These are phyloP conservation scores for Evernia prunastri DNA, from an alignment of 495 filamentous ascomycete genomes.

Conservation along the genomic window DNA sequence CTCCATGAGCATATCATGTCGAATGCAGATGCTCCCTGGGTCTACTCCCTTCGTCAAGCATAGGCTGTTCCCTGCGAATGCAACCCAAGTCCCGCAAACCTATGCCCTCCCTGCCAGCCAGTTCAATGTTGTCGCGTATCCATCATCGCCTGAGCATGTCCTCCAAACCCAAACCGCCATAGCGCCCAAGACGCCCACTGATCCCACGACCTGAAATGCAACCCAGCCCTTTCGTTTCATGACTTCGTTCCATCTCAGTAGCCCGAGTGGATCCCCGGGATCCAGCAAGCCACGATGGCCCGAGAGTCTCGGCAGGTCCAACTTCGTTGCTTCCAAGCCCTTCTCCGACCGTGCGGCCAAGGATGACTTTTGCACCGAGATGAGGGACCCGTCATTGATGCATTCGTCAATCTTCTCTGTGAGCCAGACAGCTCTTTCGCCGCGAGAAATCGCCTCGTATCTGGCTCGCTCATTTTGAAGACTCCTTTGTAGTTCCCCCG, in stretches of 20 bases:
- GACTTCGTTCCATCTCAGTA: slow-evolving; percentile 64
- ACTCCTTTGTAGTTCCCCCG: slow-evolving; percentile 77
- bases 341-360: slow-evolving; percentile 26
- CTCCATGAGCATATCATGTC: background rate
- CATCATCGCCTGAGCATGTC: slow-evolving; percentile 28
- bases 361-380: slow-evolving; percentile 41
- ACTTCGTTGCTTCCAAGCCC: background rate
- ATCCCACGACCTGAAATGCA: slow-evolving; percentile 71
- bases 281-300: slow-evolving; percentile 33
- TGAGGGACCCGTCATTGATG: slow-evolving; percentile 63
- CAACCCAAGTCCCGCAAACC: background rate
- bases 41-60: slow-evolving; percentile 14
- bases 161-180: slow-evolving; percentile 58
- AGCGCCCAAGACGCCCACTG: slow-evolving; percentile 66
- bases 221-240: slow-evolving; percentile 59
- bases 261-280: slow-evolving; percentile 66
- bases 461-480: slow-evolving; percentile 72
- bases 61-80: slow-evolving; percentile 1
- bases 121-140: slow-evolving; percentile 5
- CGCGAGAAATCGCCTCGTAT: slow-evolving; percentile 62
- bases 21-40: background rate
- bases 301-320: background rate
- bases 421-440: slow-evolving; percentile 74
- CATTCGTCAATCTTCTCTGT: slow-evolving; percentile 69
- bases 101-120: slow-evolving; percentile 13